Base-by-base conservation (phyloP, 306 rosid genomes). In the Echinosophora koreensis region DNA sequence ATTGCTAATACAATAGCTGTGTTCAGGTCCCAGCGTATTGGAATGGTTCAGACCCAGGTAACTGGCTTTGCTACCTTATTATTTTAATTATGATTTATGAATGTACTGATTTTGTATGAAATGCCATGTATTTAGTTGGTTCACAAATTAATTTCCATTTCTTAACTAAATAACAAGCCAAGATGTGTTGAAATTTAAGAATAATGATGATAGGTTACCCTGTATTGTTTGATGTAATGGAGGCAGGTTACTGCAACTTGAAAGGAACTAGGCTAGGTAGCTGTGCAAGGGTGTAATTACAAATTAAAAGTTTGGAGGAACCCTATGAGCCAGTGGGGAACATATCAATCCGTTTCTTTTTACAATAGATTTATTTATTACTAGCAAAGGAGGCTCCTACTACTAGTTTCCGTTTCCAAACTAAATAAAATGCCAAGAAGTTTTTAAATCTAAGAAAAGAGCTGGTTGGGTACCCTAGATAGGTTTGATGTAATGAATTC, bases 31-130 rank as follows among this genome's bases (percentile, higher is more conserved):
- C 97, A 95, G 82, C 92, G 96, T 69, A 86, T 84, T 78, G 99
- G 99, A 87, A 95, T 92, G 98, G 97, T 95, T 62, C 97, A 95
- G 84, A 92, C 96, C 4, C 87, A 74, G 96, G 98, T 93, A 88
- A 12, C 22, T 71, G 46, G 62, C 74, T n/a, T 50, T 82, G 46
- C 74, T 73, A 59, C 59, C 66, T 66, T 65, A 52, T 39, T 66
- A 8, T 46, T 50, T 60, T 60, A 17, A 13, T 54, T 61, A 69
- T 66, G 14, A 64, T 35, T 62, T 17, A 39, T 50, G 72, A 55
- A 62, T 73, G 1, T 69, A 55, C 58, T 39, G 77, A 8, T 79
- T 74, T 65, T 78, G 46, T 65, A 41, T 65, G 51, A 42, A 66
- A 58, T 32, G 47, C 50, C 69, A 51, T 56, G 17, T n/a, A 54